Evolutionary conservation across 805 yeast species (phyloP), one percentile per base, ranked within the genome.

Genomic region (Sugiyamaella floridensis): DNA sequence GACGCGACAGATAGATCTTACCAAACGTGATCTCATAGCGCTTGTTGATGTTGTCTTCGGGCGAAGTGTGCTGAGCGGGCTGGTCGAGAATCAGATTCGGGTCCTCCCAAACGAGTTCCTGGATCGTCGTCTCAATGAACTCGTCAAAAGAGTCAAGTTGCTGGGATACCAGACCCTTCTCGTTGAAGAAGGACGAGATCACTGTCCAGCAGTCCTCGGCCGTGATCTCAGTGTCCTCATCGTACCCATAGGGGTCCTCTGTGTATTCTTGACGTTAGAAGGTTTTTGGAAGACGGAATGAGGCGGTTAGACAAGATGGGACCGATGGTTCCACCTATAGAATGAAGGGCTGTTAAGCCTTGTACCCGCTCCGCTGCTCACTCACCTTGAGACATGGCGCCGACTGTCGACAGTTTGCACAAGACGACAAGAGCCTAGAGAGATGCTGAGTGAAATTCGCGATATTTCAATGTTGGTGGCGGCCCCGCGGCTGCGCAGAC

Each of bases 141-240:
- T 93, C 99, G 73, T 93, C 96, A 68, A 95, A 93, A 16, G 99
- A 95, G 67, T 93, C 99, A 65, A 93, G 77, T 76, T 93, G 99
- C 73, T 93, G 99, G 20, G 98, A 89, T 28, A 93, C 99, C 60
- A 93, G 78, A 55, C 99, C 99, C 67, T 90, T 92, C 66, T 90
- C 95, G 72, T 86, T 89, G 77, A 93, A 93, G 71, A 93, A 93
- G 15, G 98, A 81, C 28, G 97, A 86, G 60, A 93, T 93, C 57
- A 93, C 98, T 32, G 96, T 85, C 99, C 99, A 93, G 72, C 99
- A 93, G 76, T 93, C 99, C 74, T 93, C 99, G 28, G 97, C 87
- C 32, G 98, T 89, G 73, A 93, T 88, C 65, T 84, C 80, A 55
- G 78, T 79, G 49, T 72, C 76, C 57, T 80, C 87, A 61, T 85